Evolutionary conservation across 257 asterid genomes (phyloP), one percentile per base, ranked within the genome.

Genomic region (Lycium ferocissimum): DNA sequence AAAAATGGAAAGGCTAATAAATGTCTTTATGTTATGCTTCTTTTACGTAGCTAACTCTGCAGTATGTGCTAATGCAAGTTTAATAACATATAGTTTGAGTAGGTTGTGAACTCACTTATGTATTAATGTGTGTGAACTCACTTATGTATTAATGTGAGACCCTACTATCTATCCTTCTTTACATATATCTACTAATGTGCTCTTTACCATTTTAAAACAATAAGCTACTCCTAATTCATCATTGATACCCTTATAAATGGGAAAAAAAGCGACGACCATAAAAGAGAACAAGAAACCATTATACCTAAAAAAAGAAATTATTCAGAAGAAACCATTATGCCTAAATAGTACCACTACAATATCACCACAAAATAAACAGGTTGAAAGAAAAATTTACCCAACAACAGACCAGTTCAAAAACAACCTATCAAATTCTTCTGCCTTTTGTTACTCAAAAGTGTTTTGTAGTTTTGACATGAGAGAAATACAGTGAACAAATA

Each of bases 31-130:
- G 47, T 51, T 51, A 10, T 76, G 47, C 63, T 76, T 8, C 82
- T 51, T 76, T 76, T 53, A 76, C 81, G 51, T 51, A 76, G 47
- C 63, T 22, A 76, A 51, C 47, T 49, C 47, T 51, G 58, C 82
- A 76, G 26, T 51, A 14, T 22, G 63, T 76, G 82, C 82, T 51
- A 76, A 53, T 26, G 63, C 43, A 22, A 76, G 81, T 47, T 53
- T 17, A 49, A 49, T 45, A 73, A 51, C 22, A 51, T 51, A 76
- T n/a, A 76, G 47, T 26, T 51, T 4, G 22, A 76, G 62, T 26
- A 76, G 58, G 22, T 49, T 51, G 47, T 22, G 82, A 76, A 51
- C 62, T 76, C 82, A 76, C 20, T 76, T 76, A 26, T 26, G 82
- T 54, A 26, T 75, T 49, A 47, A 75, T 14, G 82, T 26, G 45